Evolutionary conservation across 768 basidiomycete genomes (phyloP), one percentile per base, ranked within the genome.

Genomic region (Suillus subluteus): DNA sequence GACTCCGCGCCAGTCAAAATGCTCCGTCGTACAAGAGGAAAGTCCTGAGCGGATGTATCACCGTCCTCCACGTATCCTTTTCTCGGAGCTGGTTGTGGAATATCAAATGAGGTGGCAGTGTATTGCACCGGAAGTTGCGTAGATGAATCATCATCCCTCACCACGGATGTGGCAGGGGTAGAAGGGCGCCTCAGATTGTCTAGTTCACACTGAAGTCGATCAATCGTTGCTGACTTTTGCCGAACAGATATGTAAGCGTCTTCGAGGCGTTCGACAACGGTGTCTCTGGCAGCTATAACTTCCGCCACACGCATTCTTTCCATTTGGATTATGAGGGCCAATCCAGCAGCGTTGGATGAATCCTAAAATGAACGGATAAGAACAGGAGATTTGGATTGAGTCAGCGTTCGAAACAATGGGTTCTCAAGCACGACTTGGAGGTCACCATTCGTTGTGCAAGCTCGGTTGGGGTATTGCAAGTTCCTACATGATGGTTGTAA

Each of bases 251-350:
- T 73, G 71, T 87, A 89, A 12, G 88, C 88, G 56, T 87, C 83
- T 40, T 84, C 80, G 15, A 92, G 82, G 38, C 85, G 85, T 50
- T 83, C 76, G 2, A 90, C 84, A 18, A 83, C 85, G 38, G 82
- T 83, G 71, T 92, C 91, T 48, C 91, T 86, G 38, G 90, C 91
- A 35, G 77, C 79, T 62, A 88, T 74, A 2, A 87, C 88, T 71
- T 91, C 89, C 26, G 74, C 75, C 1, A 87, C 83, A 58, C 83
- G 83, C 59, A 83, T 65, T 48, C 80, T 81, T 68, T 89, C 87
- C 41, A 83, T 75, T 67, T 87, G 83, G 23, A 88, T 77, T 65
- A 87, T 84, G 35, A 89, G 76, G 13, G 86, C 82, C 73, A 86
- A 80, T 67, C 88, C 86, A 3, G 82, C 84, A 41, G 67, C 43